These are phyloP conservation scores for Fulvia fulva DNA, from an alignment of 2,329 filamentous ascomycete species.

Conservation along the genomic window DNA sequence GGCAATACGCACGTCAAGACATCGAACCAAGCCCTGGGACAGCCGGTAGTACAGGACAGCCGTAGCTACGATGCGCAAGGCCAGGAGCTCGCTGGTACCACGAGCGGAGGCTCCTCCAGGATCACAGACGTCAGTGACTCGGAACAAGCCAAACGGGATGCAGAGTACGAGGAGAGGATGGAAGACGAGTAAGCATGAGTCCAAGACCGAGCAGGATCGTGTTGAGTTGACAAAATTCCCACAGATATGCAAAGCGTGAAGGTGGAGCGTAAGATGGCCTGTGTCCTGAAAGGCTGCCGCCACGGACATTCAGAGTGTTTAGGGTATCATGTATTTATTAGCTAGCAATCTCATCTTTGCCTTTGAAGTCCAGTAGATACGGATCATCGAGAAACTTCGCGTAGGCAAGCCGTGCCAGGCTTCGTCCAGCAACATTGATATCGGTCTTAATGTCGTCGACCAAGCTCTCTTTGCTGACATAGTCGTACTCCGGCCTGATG, in stretches of 20 bases:
- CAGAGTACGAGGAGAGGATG: constrained; percentile 28
- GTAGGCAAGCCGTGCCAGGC: constrained; percentile 65
- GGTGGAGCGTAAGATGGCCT: constrained; percentile 25
- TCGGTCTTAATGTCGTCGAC: constrained; percentile 86
- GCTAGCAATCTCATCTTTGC: constrained; percentile 30
- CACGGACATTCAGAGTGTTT: not conserved
- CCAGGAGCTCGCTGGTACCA: constrained; percentile 24
- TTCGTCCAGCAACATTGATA: constrained; percentile 74
- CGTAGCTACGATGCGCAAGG: constrained; percentile 31
- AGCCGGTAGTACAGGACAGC: constrained; percentile 27
- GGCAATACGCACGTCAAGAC: constrained; percentile 29
- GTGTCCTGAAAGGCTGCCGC: not conserved
- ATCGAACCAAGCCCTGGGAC: constrained; percentile 29
- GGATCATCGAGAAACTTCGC: constrained; percentile 46
- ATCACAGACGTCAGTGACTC: constrained; percentile 31
- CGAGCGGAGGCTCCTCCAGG: constrained; percentile 6
- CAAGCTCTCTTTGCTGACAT: constrained; percentile 75
- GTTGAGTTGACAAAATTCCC: constrained; percentile 6
- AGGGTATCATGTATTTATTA: constrained; percentile 9
- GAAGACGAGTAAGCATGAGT: constrained; percentile 26
- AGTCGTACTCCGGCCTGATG: constrained; percentile 85
- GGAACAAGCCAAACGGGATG: constrained; percentile 23
- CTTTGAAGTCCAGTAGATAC: constrained; percentile 37
- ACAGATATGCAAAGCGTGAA: constrained; percentile 31
- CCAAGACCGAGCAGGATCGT: not conserved